phyloP scores from a whole-genome alignment of 2,329 filamentous ascomycete genomes.

The Cladophialophora exuberans region DNA sequence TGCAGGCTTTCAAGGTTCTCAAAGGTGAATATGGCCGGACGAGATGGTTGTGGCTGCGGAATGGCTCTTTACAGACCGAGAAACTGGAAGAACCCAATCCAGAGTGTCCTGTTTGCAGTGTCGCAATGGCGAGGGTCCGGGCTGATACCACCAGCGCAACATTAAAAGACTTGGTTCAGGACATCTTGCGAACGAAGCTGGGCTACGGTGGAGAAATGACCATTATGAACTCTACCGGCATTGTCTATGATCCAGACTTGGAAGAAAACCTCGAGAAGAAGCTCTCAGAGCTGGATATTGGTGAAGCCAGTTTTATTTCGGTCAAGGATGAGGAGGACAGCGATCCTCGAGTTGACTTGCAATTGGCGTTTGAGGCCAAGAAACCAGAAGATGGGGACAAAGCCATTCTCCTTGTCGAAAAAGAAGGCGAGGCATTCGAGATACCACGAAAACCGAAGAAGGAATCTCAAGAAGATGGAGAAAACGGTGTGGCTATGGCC shows the following conservation, averaged over 20 bases:
- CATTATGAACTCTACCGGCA: slow-evolving; percentile 71
- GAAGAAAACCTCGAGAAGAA: slow-evolving; percentile 83
- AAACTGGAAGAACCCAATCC: slow-evolving; percentile 72
- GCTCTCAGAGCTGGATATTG: slow-evolving; percentile 75
- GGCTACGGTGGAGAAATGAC: slow-evolving; percentile 82
- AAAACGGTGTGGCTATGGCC: slow-evolving; percentile 9
- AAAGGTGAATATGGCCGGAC: slow-evolving; percentile 70
- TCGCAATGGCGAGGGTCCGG: slow-evolving; percentile 67
- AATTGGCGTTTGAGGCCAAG: slow-evolving; percentile 57
- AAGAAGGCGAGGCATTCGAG: slow-evolving; percentile 40
- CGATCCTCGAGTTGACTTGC: slow-evolving; percentile 73
- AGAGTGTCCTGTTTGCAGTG: slow-evolving; percentile 80
- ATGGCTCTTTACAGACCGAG: slow-evolving; percentile 55
- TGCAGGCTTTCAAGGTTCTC: slow-evolving; percentile 91
- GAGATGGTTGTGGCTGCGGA: slow-evolving; percentile 85
- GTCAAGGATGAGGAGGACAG: slow-evolving; percentile 74
- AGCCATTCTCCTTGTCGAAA: slow-evolving; percentile 43
- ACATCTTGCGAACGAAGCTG: slow-evolving; percentile 69
- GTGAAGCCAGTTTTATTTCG: slow-evolving; percentile 74
- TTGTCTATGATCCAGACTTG: slow-evolving; percentile 89
- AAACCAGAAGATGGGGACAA: slow-evolving; percentile 42
- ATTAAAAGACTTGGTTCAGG: slow-evolving; percentile 76
- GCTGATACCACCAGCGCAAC: slow-evolving; percentile 74
- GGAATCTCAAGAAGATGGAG: slow-evolving; percentile 17
- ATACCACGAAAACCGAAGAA: slow-evolving; percentile 54